Conservation (phyloP, 2,329 filamentous ascomycete genomes). For the Elsinoe ampelina region DNA sequence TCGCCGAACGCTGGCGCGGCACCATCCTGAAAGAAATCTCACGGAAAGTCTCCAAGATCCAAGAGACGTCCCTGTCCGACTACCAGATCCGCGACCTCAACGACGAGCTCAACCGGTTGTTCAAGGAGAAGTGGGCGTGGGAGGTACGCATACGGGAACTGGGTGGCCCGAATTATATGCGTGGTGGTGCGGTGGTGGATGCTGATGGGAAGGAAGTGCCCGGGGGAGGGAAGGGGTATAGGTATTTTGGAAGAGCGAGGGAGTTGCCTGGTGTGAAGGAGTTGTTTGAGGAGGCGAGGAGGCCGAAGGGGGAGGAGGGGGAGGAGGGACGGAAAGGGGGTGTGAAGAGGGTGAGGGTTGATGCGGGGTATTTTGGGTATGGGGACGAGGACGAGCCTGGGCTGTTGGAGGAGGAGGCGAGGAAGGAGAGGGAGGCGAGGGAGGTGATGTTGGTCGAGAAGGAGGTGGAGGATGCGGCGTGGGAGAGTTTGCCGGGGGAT, state of each 20-base stretch:
- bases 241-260: conserved; percentile 82
- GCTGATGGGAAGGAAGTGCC: conserved; percentile 48
- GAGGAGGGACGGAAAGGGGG: conserved; percentile 55
- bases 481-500: conserved; percentile 83
- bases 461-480: conserved; percentile 39
- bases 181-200: conserved; percentile 47
- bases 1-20: conserved; percentile 95
- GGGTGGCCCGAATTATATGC: conserved; percentile 96
- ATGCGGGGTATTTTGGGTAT: conserved; percentile 94
- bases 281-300: conserved; percentile 71
- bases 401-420: conserved; percentile 68
- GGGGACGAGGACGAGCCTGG: conserved; percentile 88
- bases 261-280: conserved; percentile 95
- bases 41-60: conserved; percentile 92
- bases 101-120: conserved; percentile 98
- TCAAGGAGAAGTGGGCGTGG: conserved; percentile 99
- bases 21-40: conserved; percentile 96
- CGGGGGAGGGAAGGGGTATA: conserved; percentile 76
- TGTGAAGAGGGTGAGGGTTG: conserved; percentile 66
- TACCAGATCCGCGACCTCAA: conserved; percentile 97
- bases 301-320: conserved; percentile 42
- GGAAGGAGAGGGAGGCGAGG: conserved; percentile 69
- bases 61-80: conserved; percentile 83
- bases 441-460: conserved; percentile 52
- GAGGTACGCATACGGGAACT: conserved; percentile 91